Percentiles rank a stretch among this genome's conserved stretches.
Conservation (phyloP, 257 asterid species). For the Fraxinus anomala region DNA sequence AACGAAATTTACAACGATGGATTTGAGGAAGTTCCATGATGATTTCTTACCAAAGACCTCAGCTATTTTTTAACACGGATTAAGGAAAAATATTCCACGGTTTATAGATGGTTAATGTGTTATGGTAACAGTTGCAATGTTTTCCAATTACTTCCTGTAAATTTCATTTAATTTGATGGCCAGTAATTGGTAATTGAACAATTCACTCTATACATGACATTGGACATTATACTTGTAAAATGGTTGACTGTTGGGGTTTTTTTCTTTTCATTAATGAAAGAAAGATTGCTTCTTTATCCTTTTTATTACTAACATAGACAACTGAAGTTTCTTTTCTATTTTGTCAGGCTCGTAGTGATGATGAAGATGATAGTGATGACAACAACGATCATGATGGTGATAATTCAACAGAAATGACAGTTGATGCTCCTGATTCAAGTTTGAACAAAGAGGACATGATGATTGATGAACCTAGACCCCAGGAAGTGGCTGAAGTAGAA, state of each 20-base stretch:
- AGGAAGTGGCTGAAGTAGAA: constrained; percentile 34
- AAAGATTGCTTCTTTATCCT: not conserved
- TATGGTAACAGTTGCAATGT: too few relatives aligned
- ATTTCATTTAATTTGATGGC: too few relatives aligned
- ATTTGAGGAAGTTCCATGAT: not conserved
- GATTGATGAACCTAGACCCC: not conserved
- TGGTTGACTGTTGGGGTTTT: too few relatives aligned
- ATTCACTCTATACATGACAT: too few relatives aligned
- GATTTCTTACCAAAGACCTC: not conserved
- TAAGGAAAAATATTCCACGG: not conserved
- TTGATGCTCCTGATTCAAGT: too few relatives aligned
- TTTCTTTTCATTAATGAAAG: not conserved
- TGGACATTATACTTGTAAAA: too few relatives aligned
- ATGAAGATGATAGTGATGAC: constrained; percentile 38
- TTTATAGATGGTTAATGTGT: not conserved
- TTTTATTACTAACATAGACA: not conserved
- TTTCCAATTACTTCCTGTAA: too few relatives aligned
- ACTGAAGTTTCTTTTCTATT: not conserved
- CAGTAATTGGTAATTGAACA: too few relatives aligned
- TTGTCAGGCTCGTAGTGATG: constrained; percentile 30
- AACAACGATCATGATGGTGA: constrained; percentile 20
- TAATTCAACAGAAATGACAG: too few relatives aligned
- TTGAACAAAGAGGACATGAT: too few relatives aligned
- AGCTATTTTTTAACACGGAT: not conserved
- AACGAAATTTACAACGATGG: not conserved